Percentiles rank a stretch among this genome's conserved stretches.
These are phyloP conservation scores for Lentinula guzmanii DNA, from an alignment of 768 basidiomycete species.

Conservation along the genomic window DNA sequence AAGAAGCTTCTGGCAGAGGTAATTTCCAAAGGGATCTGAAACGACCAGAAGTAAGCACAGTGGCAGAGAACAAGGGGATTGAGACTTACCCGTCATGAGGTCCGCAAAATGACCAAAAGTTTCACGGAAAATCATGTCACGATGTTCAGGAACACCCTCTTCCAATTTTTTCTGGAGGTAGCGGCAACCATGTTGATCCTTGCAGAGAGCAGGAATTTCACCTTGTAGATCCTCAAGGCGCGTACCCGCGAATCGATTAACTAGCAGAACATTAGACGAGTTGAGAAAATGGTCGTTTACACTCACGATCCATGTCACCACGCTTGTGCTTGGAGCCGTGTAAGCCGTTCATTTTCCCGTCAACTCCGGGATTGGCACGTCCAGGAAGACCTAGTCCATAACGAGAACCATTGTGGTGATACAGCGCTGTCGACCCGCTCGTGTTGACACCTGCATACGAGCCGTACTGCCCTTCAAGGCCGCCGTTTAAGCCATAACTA, in stretches of 20 bases:
- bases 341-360: constrained; percentile 82
- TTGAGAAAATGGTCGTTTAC: constrained; percentile 24
- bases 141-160: constrained; percentile 90
- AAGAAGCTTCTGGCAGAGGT: constrained; percentile 95
- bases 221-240: constrained; percentile 93
- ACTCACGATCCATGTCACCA: constrained; percentile 88
- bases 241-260: constrained; percentile 96
- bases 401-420: constrained; percentile 72
- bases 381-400: constrained; percentile 63
- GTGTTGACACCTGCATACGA: constrained; percentile 36
- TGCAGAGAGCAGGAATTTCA: constrained; percentile 91
- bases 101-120: constrained; percentile 97
- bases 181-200: constrained; percentile 98
- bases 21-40: constrained; percentile 96
- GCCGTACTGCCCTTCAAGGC: constrained; percentile 51
- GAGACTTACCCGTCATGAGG: constrained; percentile 82
- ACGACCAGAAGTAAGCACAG: constrained; percentile 3
- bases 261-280: constrained; percentile 27
- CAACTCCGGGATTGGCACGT: constrained; percentile 43
- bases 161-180: constrained; percentile 99
- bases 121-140: constrained; percentile 99
- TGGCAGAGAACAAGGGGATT: not conserved
- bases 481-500: constrained; percentile 42
- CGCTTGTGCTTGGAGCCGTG: constrained; percentile 94
- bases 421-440: constrained; percentile 68